Percentiles rank a stretch among this genome's conserved stretches.
Conservation (phyloP, 2,329 filamentous ascomycete species). For the Phyllosticta citrichinensis region DNA sequence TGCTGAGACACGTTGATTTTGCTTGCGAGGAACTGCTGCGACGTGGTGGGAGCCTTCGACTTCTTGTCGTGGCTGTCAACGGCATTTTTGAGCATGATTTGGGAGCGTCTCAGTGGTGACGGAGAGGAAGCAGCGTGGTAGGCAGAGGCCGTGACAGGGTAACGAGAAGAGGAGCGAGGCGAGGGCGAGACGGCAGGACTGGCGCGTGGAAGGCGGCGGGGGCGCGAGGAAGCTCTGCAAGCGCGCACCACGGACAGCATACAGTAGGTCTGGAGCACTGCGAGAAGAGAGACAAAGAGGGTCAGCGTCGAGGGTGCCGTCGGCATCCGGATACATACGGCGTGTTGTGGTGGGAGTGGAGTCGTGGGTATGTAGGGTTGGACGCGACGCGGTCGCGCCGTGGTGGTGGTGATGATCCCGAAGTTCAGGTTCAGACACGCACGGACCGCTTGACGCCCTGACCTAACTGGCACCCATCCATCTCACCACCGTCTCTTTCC, state of each 20-base stretch:
- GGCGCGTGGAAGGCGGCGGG: slow-evolving; percentile 15
- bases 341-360: not conserved
- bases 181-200: slow-evolving; percentile 7
- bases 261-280: slow-evolving; percentile 24
- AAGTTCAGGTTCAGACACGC: not conserved
- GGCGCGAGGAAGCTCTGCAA: slow-evolving; percentile 22
- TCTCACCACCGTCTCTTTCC: too few relatives aligned
- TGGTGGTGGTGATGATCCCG: not conserved
- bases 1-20: slow-evolving; percentile 39
- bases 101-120: not conserved
- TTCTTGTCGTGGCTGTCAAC: slow-evolving; percentile 29
- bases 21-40: slow-evolving; percentile 49
- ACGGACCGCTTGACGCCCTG: not conserved
- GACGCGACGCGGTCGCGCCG: slow-evolving; percentile 3
- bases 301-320: slow-evolving; percentile 6
- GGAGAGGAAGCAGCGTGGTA: slow-evolving; percentile 5
- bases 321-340: slow-evolving; percentile 1
- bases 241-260: slow-evolving; percentile 23
- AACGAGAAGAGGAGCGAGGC: slow-evolving; percentile 18
- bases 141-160: slow-evolving; percentile 6
- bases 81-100: slow-evolving; percentile 31
- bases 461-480: too few relatives aligned
- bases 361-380: not conserved
- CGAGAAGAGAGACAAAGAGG: slow-evolving; percentile 18
- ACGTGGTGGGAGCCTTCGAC: slow-evolving; percentile 14